Conservation (phyloP, 176 grass and related monocot genomes). For the Musa acuminata region DNA sequence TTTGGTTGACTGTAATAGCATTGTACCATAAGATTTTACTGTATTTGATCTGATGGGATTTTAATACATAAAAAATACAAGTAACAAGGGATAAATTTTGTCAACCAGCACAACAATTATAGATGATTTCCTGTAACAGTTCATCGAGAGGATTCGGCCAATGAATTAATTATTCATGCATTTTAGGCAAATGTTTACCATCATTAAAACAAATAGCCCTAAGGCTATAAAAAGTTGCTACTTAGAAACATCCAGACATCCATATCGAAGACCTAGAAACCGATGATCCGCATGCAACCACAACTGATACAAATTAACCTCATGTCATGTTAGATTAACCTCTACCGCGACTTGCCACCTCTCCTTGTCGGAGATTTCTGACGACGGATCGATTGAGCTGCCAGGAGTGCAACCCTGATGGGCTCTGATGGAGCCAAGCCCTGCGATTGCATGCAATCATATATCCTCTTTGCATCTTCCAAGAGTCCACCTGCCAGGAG, state of each 20-base stretch:
- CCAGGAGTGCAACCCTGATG: constrained; percentile 19
- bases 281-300: background rate
- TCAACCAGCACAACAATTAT: too few species aligned
- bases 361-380: background rate
- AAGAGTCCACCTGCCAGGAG: constrained; percentile 43
- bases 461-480: constrained; percentile 56
- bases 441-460: constrained; percentile 49
- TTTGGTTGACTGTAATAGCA: too few species aligned
- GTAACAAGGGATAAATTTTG: too few species aligned
- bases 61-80: too few species aligned
- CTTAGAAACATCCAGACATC: background rate
- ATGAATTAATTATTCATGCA: too few species aligned
- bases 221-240: background rate
- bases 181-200: too few species aligned
- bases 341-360: background rate
- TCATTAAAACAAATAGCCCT: too few species aligned
- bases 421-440: constrained; percentile 41
- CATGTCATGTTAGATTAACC: background rate
- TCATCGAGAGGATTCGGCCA: too few species aligned
- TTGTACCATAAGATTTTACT: too few species aligned
- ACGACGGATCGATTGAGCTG: constrained; percentile 13
- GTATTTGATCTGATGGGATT: too few species aligned
- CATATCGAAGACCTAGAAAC: too few species aligned
- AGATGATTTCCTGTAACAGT: too few species aligned
- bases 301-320: background rate